Evolutionary conservation across 202 grass and related monocot genomes (phyloP), one percentile per base, ranked within the genome.

Genomic region (Dendrocalamus latiflorus): DNA sequence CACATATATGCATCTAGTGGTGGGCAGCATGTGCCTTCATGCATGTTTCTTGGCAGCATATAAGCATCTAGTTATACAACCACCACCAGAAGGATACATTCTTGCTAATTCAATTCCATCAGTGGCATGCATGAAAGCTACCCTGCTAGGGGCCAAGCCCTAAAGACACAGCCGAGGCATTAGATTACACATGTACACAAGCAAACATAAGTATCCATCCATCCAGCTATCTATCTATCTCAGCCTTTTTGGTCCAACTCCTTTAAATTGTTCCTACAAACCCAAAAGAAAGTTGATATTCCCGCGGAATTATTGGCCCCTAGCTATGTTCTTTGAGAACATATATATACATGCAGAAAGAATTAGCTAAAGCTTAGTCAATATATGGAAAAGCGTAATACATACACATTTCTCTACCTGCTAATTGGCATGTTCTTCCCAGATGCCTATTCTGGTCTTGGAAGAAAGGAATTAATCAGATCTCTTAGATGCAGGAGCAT

Each of bases 311-410:
- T 80, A 62, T 75, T 81, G 81, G 12, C 54, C 60, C 86, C 74
- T 38, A 2, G 37, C 22, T 61, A 70, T 88, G 43, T 63, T 84
- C 70, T 22, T 25, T 28, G 71, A 76, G 87, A 68, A 69, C 63
- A 74, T 69, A 63, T n/a, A n/a, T n/a, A n/a, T 47, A 64, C 64
- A 80, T 47, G 43, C 76, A 75, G 38, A 74, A 84, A 53, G 44
- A 80, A 84, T 38, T 57, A 15, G 42, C 18, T 28, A 84, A 70
- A 80, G 68, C 26, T 33, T 3, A 80, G 86, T 88, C 75, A 83
- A 88, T 50, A 88, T 84, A 84, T 88, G n/a, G 75, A 60, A 84
- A 74, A 80, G 51, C 42, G 81, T 88, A 61, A 75, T 1, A 8
- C 15, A 80, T 21, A 79, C 68, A 63, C 37, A 75, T 54, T 75